phyloP scores from a whole-genome alignment of 805 yeast species.

The Saccharomycopsis sp. region DNA sequence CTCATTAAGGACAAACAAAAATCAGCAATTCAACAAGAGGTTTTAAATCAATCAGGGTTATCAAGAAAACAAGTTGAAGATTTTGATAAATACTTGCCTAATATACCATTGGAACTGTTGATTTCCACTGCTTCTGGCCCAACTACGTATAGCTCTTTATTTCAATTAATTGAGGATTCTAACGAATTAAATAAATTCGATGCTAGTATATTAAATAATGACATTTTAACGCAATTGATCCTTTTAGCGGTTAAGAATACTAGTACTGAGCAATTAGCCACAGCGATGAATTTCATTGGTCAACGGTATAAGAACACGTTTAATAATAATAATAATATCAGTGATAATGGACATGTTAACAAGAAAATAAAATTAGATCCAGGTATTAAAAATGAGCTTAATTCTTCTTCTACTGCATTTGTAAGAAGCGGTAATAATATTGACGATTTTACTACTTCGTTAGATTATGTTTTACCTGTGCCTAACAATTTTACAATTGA shows the following conservation, averaged over 20 bases:
- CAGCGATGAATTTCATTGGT: constrained; percentile 63
- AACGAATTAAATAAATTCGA: constrained; percentile 65
- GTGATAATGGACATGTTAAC: constrained; percentile 25
- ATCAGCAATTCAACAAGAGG: constrained; percentile 22
- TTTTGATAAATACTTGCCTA: constrained; percentile 12
- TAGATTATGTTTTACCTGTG: constrained; percentile 45
- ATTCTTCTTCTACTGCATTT: background rate
- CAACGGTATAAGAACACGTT: constrained; percentile 44
- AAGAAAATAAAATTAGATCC: constrained; percentile 25
- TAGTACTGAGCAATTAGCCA: constrained; percentile 44
- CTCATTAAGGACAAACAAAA: constrained; percentile 25
- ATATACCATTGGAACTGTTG: constrained; percentile 11
- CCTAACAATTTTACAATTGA: constrained; percentile 47
- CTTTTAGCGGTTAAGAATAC: constrained; percentile 56
- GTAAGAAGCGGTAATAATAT: background rate
- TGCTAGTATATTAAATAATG: constrained; percentile 58
- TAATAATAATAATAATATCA: too few relatives aligned
- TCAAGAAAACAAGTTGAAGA: constrained; percentile 22
- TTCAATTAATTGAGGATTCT: constrained; percentile 53
- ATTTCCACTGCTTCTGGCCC: constrained; percentile 31
- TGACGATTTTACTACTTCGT: constrained; percentile 25
- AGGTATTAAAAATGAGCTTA: background rate
- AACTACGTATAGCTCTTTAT: constrained; percentile 55
- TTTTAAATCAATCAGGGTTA: constrained; percentile 19
- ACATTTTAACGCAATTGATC: constrained; percentile 58